Percentiles rank a stretch among this genome's conserved stretches.
Evolutionary conservation across 306 rosid species (phyloP).

Genomic region (Comarum palustre): DNA sequence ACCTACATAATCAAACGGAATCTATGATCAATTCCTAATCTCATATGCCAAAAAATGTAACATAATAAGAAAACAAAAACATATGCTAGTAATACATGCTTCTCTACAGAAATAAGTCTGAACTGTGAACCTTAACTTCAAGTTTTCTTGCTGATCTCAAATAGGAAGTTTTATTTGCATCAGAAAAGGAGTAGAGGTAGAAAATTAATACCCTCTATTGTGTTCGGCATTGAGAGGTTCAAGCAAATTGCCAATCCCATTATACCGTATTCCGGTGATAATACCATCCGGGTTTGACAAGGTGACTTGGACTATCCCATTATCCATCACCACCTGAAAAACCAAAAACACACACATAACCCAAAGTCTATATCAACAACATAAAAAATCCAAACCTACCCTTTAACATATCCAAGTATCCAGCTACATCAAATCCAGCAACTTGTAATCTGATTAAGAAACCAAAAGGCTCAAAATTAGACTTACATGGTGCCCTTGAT

Average conservation of each 20-base stretch:
- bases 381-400: not conserved
- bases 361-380: not conserved
- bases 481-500: conserved; percentile 63
- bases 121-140: not conserved
- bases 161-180: not conserved
- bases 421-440: conserved; percentile 5
- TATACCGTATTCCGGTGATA: conserved; percentile 70
- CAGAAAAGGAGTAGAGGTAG: not conserved
- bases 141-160: not conserved
- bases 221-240: conserved; percentile 76
- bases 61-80: not conserved
- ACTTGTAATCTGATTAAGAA: not conserved
- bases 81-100: not conserved
- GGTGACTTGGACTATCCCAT: conserved; percentile 83
- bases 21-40: conserved; percentile 28
- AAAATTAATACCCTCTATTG: conserved; percentile 67
- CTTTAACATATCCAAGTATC: not conserved
- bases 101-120: not conserved
- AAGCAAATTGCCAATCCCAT: conserved; percentile 77
- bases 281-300: conserved; percentile 83
- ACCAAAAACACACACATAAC: not conserved
- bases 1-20: conserved; percentile 55
- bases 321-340: conserved; percentile 86
- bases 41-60: conserved; percentile 2
- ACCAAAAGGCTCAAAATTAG: not conserved